phyloP scores from a whole-genome alignment of 2,329 filamentous ascomycete species.

The Epichloe elymi region DNA sequence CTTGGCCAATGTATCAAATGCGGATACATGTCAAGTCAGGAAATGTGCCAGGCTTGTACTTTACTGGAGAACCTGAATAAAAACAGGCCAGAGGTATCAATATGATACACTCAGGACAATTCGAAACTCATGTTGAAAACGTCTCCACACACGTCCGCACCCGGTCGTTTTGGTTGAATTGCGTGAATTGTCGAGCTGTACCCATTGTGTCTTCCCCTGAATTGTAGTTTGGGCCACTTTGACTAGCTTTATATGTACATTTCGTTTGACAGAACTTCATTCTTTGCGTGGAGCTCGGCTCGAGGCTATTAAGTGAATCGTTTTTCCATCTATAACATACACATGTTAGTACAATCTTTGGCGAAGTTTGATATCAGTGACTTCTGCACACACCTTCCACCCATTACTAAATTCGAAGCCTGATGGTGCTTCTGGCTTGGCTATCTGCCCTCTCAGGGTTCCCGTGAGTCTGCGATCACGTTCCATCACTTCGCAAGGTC shows the following conservation, averaged over 20 bases:
- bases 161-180: neutral
- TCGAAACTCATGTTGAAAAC: neutral
- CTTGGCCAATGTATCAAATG: constrained; percentile 77
- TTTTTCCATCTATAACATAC: constrained; percentile 36
- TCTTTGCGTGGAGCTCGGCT: neutral
- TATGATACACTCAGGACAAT: constrained; percentile 21
- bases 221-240: neutral
- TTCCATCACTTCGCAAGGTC: constrained; percentile 45
- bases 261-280: constrained; percentile 2
- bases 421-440: constrained; percentile 38
- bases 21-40: constrained; percentile 91
- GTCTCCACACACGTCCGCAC: neutral
- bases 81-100: constrained; percentile 45
- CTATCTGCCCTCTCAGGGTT: constrained; percentile 42
- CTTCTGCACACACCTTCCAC: constrained; percentile 39
- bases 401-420: constrained; percentile 52
- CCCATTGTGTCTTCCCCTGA: neutral
- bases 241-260: constrained; percentile 8
- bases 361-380: neutral
- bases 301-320: constrained; percentile 29
- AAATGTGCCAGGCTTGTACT: constrained; percentile 85
- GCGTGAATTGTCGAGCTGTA: neutral
- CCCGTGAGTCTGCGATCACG: constrained; percentile 50
- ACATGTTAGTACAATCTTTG: constrained; percentile 1
- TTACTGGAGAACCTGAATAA: constrained; percentile 87